Evolutionary conservation across 148 eudicot species (phyloP), one percentile per base, ranked within the genome.

Genomic region (Rhododendron henanense): DNA sequence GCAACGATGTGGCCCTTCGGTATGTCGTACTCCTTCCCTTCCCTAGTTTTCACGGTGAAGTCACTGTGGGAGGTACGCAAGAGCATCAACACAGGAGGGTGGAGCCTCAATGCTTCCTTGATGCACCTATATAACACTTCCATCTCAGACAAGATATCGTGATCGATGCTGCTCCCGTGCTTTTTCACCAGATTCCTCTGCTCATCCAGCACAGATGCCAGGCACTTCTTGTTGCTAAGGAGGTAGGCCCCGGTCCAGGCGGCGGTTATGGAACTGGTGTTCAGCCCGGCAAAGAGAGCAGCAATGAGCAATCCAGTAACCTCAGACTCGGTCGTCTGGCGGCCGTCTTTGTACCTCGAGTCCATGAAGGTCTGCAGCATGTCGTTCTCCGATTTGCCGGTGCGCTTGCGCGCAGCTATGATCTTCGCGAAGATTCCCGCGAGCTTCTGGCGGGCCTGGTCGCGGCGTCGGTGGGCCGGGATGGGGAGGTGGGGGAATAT

Each of bases 1-100:
- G 99, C 99, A 83, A 96, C 97, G 31, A 96, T 95, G 87, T 95
- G 98, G 53, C 99, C 98, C 88, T 95, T 95, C 0, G 99, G 99
- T 81, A 96, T 94, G 83, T 96, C 98, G 48, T 94, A 96, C n/a
- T 93, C 98, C 85, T 89, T 92, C 28, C 99, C 99, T 44, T 96
- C 99, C 71, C 75, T 91, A 7, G 98, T 91, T 35, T 88, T 93
- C 87, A 95, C 99, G n/a, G 90, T 95, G 78, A 96, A 96, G 86
- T 94, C 99, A 23, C 90, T 76, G 86, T 96, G 98, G 9, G 96
- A 94, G 88, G 93, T 91, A 13, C 99, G 93, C 73, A 95, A 83
- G 67, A 96, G 92, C 96, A 96, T 94, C 8, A 96, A 95, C 39
- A 94, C 75, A 2, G 99, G 98, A 84, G 99, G 99, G 87, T 96